phyloP scores from a whole-genome alignment of 1,139 yeast species.

The Saccharomyces hybrid region DNA sequence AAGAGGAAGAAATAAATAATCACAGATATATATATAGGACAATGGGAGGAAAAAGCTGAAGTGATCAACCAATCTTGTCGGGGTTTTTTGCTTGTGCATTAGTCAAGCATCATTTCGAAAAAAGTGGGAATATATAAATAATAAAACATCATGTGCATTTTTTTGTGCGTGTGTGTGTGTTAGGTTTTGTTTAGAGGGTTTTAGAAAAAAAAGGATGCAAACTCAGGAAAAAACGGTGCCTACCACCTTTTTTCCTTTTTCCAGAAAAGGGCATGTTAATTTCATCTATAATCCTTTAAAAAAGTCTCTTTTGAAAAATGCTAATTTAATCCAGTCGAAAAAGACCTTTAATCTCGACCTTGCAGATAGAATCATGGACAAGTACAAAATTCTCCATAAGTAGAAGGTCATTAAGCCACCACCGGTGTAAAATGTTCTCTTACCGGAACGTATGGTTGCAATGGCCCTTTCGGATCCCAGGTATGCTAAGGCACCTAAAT shows the following conservation, averaged over 20 bases:
- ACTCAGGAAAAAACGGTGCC: not conserved
- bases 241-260: not conserved
- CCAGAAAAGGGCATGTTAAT: not conserved
- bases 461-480: slow-evolving; percentile 91
- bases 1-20: not conserved
- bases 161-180: not conserved
- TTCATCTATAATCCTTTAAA: slow-evolving; percentile 34
- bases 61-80: not conserved
- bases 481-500: slow-evolving; percentile 73
- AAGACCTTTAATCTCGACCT: slow-evolving; percentile 81
- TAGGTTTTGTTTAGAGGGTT: not conserved
- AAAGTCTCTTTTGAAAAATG: slow-evolving; percentile 83
- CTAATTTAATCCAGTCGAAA: slow-evolving; percentile 83
- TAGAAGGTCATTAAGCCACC: slow-evolving; percentile 87
- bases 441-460: slow-evolving; percentile 88
- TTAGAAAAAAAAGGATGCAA: not conserved
- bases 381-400: slow-evolving; percentile 90
- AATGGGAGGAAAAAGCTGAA: not conserved
- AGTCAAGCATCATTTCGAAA: not conserved
- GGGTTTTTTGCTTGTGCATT: not conserved
- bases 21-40: slow-evolving; percentile 1
- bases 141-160: not conserved
- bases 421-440: slow-evolving; percentile 74
- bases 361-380: slow-evolving; percentile 84
- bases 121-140: not conserved